These are phyloP conservation scores for Candida nitratophila DNA, from an alignment of 805 yeast species.

Conservation along the genomic window DNA sequence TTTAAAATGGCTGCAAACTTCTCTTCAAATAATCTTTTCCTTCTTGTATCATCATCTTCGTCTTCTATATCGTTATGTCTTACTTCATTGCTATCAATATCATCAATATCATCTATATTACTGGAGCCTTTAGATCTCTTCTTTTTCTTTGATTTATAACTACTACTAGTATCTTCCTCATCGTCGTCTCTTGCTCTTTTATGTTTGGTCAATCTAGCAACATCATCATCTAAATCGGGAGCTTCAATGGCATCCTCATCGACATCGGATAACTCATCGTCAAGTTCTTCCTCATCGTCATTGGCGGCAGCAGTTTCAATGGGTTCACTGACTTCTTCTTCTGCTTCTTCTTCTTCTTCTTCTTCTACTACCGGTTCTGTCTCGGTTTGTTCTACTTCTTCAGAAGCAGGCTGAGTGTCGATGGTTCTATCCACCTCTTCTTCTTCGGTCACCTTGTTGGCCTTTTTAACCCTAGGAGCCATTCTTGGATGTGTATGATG, in stretches of 20 bases:
- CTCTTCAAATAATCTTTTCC: constrained; percentile 74
- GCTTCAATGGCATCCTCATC: constrained; percentile 29
- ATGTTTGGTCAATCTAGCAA: constrained; percentile 9
- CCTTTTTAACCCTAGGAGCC: no score
- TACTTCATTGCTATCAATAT: constrained; percentile 14
- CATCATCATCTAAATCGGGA: constrained; percentile 12
- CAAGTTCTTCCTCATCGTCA: neutral
- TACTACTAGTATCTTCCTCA: constrained; percentile 1
- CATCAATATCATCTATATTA: constrained; percentile 16
- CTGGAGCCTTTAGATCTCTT: neutral
- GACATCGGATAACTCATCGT: constrained; percentile 27
- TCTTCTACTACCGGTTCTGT: neutral
- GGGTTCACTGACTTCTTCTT: constrained; percentile 1
- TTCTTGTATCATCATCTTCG: constrained; percentile 32
- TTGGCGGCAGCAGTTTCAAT: constrained; percentile 6
- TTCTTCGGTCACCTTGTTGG: neutral
- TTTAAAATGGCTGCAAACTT: constrained; percentile 73
- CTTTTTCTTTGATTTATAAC: neutral
- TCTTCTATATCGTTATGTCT: constrained; percentile 30
- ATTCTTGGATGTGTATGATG: neutral
- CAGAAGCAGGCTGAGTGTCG: no score
- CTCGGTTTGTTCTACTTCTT: neutral
- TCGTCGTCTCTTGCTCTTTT: constrained; percentile 7
- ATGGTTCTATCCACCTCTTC: neutral
- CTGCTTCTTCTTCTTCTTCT: neutral